A percentile compares a stretch with the other conserved stretches of the same genome.
Evolutionary conservation across 352 stramenopile species (phyloP).

Genomic region (Globisporangium camurandrum): DNA sequence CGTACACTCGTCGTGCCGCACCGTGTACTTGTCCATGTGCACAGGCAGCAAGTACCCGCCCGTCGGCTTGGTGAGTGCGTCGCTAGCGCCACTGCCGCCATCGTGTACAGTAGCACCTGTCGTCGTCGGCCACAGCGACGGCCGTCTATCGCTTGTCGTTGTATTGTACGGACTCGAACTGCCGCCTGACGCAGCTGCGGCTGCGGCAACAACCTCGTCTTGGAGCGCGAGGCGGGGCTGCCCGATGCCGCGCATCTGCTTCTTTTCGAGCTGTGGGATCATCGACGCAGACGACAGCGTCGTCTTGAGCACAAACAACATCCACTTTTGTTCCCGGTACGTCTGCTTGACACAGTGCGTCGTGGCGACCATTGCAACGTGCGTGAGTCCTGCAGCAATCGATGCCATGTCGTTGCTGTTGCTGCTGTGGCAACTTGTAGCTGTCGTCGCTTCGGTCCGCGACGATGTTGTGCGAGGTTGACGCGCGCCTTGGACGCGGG

Average conservation of each 20-base stretch:
- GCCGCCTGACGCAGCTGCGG: background rate
- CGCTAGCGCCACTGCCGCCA: background rate
- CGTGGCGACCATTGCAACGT: constrained; percentile 11
- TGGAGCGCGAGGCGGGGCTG: constrained; percentile 38
- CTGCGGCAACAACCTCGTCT: constrained; percentile 14
- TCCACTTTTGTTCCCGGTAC: constrained; percentile 62
- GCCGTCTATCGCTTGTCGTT: too few species aligned
- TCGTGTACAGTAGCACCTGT: background rate
- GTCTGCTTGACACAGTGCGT: constrained; percentile 49
- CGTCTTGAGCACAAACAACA: constrained; percentile 60
- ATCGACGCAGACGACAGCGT: constrained; percentile 54
- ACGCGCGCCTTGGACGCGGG: background rate
- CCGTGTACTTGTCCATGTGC: constrained; percentile 44
- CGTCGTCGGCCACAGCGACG: too few species aligned
- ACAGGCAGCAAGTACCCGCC: constrained; percentile 39
- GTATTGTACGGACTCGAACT: background rate
- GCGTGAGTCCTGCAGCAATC: background rate
- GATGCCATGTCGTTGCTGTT: background rate
- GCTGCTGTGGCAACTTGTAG: background rate
- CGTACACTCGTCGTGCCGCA: constrained; percentile 13
- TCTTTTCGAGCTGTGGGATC: constrained; percentile 63
- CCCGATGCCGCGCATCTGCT: constrained; percentile 49
- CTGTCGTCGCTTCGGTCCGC: background rate
- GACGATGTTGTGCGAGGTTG: too few species aligned
- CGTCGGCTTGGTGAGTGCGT: constrained; percentile 11